Evolutionary conservation across 495 filamentous ascomycete genomes (phyloP).

Genomic region (Aspergillus avenaceus): DNA sequence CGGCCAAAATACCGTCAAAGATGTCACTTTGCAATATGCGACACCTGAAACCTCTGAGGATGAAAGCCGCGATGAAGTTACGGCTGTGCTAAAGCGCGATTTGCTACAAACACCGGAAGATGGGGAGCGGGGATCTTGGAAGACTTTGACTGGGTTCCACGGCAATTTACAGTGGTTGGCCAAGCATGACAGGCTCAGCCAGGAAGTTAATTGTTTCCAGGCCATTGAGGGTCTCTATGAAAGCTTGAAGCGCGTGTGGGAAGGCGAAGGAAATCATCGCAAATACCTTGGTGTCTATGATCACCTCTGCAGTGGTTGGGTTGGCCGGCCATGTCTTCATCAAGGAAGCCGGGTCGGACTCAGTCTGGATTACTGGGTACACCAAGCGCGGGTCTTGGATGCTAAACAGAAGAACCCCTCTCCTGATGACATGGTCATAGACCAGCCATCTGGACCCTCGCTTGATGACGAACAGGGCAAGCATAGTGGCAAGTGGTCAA

Average conservation of each 20-base stretch:
- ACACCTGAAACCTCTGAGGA: conserved; percentile 42
- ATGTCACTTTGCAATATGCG: conserved; percentile 43
- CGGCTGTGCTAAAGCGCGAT: conserved; percentile 48
- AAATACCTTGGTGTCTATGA: conserved; percentile 47
- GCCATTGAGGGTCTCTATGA: conserved; percentile 79
- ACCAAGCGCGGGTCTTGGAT: conserved; percentile 48
- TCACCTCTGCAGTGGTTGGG: conserved; percentile 44
- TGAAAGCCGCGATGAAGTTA: conserved; percentile 40
- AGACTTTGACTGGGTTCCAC: conserved; percentile 66
- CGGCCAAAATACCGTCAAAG: conserved; percentile 40
- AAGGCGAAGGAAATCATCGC: conserved; percentile 44
- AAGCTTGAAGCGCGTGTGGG: conserved; percentile 57
- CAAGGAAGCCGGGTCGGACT: conserved; percentile 66
- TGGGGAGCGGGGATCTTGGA: conserved; percentile 41
- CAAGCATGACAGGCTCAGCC: conserved; percentile 75
- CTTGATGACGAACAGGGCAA: conserved; percentile 17
- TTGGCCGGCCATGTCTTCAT: conserved; percentile 79
- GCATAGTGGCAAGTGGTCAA: conserved; percentile 28
- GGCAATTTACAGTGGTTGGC: conserved; percentile 77
- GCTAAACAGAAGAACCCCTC: conserved; percentile 30
- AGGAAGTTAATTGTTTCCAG: conserved; percentile 80
- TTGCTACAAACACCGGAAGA: conserved; percentile 39
- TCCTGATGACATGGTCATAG: conserved; percentile 34
- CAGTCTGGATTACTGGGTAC: conserved; percentile 82
- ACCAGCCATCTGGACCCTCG: conserved; percentile 20